Evolutionary conservation across 768 basidiomycete species (phyloP).

Genomic region (Coprinopsis sp.): DNA sequence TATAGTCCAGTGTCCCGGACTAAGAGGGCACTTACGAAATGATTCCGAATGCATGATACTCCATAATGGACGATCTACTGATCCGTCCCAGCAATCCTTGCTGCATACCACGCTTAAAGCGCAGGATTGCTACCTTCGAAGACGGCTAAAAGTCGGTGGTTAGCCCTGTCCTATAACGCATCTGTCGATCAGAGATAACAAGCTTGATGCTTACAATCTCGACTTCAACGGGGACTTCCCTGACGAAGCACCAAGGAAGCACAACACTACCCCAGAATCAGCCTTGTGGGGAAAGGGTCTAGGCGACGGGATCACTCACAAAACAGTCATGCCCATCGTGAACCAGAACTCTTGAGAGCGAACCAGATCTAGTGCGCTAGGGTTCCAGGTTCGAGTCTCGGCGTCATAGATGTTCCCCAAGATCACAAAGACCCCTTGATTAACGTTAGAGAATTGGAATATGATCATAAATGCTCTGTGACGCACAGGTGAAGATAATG

Average conservation of each 20-base stretch:
- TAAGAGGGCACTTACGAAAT: conserved; percentile 50
- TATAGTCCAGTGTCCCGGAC: background rate
- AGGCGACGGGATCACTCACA: conserved; percentile 39
- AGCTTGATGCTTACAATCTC: conserved; percentile 59
- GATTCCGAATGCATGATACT: conserved; percentile 80
- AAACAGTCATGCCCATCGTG: conserved; percentile 64
- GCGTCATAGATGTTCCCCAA: conserved; percentile 60
- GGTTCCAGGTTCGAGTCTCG: conserved; percentile 51
- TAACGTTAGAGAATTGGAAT: conserved; percentile 1
- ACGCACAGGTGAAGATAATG: conserved; percentile 44
- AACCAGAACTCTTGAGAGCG: conserved; percentile 78
- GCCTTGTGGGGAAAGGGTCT: conserved; percentile 8
- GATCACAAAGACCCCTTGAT: conserved; percentile 59
- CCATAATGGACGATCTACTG: conserved; percentile 68
- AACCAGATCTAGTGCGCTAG: conserved; percentile 48
- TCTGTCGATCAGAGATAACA: conserved; percentile 3
- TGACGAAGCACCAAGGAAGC: conserved; percentile 72
- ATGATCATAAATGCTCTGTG: background rate
- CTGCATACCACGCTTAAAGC: conserved; percentile 81
- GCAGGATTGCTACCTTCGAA: conserved; percentile 71
- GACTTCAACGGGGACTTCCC: conserved; percentile 69
- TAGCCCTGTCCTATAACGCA: conserved; percentile 1
- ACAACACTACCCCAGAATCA: conserved; percentile 43
- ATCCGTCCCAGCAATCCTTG: conserved; percentile 74
- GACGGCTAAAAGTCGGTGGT: conserved; percentile 49